phyloP scores from a whole-genome alignment of 495 filamentous ascomycete species.

The Penicillium coffeae region DNA sequence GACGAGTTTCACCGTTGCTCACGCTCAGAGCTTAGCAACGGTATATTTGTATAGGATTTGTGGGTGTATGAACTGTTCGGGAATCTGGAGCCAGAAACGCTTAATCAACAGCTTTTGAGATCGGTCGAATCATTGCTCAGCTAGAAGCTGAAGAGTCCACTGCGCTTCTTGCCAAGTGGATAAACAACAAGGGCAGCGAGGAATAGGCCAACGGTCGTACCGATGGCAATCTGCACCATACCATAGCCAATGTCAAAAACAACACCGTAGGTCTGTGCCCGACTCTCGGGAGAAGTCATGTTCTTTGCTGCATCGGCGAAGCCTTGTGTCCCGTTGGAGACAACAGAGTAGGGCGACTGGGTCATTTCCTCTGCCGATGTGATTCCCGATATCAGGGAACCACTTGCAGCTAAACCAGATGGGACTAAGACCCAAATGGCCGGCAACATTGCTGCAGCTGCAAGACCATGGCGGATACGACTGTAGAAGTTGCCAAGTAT shows the following conservation, averaged over 20 bases:
- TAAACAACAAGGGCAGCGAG: conserved; percentile 83
- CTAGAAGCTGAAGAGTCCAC: conserved; percentile 84
- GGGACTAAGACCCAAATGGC: conserved; percentile 96
- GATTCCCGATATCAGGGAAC: conserved; percentile 79
- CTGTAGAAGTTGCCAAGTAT: conserved; percentile 86
- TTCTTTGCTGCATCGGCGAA: conserved; percentile 45
- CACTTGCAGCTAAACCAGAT: conserved; percentile 79
- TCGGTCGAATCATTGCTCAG: background rate
- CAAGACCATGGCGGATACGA: conserved; percentile 75
- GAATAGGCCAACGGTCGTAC: conserved; percentile 88
- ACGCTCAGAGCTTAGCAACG: no score
- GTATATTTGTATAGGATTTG: no score
- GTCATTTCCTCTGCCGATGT: conserved; percentile 78
- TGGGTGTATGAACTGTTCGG: background rate
- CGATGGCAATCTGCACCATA: conserved; percentile 90
- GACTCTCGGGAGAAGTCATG: conserved; percentile 18
- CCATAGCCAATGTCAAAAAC: conserved; percentile 82
- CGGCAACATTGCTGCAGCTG: conserved; percentile 83
- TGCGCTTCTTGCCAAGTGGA: conserved; percentile 85
- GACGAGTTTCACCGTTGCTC: no score
- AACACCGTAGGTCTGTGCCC: conserved; percentile 41
- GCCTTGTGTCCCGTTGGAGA: conserved; percentile 47
- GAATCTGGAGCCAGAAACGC: conserved; percentile 2
- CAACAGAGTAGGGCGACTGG: conserved; percentile 40
- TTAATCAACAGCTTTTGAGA: no score